These are phyloP conservation scores for Dipodascus albidus DNA, from an alignment of 805 yeast genomes.

Conservation along the genomic window DNA sequence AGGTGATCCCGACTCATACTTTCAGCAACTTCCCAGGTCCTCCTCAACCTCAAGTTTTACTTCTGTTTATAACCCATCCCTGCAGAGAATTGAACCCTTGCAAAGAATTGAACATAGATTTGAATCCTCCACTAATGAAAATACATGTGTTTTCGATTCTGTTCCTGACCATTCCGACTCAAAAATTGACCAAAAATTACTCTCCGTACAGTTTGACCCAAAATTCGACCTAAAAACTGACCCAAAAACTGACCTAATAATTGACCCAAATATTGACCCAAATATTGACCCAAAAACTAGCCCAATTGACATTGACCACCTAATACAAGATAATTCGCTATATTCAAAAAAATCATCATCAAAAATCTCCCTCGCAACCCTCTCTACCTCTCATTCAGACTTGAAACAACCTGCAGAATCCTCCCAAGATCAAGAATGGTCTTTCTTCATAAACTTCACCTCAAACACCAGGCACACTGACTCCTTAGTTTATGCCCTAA, in stretches of 20 bases:
- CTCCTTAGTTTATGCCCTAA: constrained; percentile 16
- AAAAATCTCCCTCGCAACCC: not conserved
- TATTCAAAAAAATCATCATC: not conserved
- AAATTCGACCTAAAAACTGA: too few species aligned
- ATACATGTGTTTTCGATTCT: too few species aligned
- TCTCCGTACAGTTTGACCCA: too few species aligned
- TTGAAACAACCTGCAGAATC: not conserved
- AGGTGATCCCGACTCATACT: not conserved
- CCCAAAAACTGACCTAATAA: too few species aligned
- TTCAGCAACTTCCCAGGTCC: not conserved
- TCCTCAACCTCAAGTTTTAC: not conserved
- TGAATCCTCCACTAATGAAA: too few species aligned
- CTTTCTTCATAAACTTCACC: constrained; percentile 4
- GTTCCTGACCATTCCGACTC: not conserved
- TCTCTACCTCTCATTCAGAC: not conserved
- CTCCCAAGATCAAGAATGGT: constrained; percentile 4
- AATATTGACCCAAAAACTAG: not conserved
- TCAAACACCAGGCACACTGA: constrained; percentile 10
- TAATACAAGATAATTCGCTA: too few species aligned
- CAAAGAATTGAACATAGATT: too few species aligned
- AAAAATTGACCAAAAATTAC: not conserved
- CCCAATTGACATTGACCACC: not conserved
- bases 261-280: too few species aligned
- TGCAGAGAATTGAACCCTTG: too few species aligned
- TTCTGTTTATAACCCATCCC: too few species aligned